Evolutionary conservation across 192 early-diverging fungal genomes (phyloP), one percentile per base, ranked within the genome.

Genomic region (Coemansia sp.): DNA sequence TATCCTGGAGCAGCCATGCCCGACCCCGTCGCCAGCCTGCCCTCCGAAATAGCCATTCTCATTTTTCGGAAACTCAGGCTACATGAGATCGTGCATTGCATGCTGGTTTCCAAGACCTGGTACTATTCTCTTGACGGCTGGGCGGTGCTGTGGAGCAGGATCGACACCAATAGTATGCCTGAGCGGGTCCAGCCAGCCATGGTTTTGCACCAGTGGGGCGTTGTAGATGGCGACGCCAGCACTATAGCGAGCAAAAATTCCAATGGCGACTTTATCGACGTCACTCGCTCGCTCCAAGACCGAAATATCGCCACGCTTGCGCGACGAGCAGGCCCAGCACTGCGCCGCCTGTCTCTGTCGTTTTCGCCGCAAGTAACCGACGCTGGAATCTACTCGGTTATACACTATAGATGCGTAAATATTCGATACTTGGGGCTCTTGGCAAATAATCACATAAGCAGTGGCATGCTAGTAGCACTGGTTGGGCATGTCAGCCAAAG

Each of bases 101-200:
- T 70, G 76, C 51, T 58, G 14, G 76, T 78, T 6, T 78, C 70
- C 1, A 78, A 63, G 35, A 55, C 4, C n/a, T 78, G 76, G 76
- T 69, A 59, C 36, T 63, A 63, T 33, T 69, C 64, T 14, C 58
- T 78, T 11, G 64, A 60, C 18, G 31, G 40, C 1, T 69, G 67
- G 59, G 33, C 66, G 13, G 63, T 73, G 36, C 55, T 78, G 37
- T 78, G 76, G 76, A 59, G 42, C 35, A 63, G 26, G 34, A 51
- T 78, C 38, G 76, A 78, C 37, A 69, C 42, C 51, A 55, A 55
- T 55, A 28, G 23, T n/a, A 31, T n/a, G 23, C 51, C 51, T 3
- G 51, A 55, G 13, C 24, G 6, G 5, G 16, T 31, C 26, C 26
- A 33, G 13, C 24, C 28, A n/a, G 51, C 5, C 24, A 55, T 55